These are phyloP conservation scores for Pseudogymnoascus sp. DNA, from an alignment of 2,329 filamentous ascomycete species.

Conservation along the genomic window DNA sequence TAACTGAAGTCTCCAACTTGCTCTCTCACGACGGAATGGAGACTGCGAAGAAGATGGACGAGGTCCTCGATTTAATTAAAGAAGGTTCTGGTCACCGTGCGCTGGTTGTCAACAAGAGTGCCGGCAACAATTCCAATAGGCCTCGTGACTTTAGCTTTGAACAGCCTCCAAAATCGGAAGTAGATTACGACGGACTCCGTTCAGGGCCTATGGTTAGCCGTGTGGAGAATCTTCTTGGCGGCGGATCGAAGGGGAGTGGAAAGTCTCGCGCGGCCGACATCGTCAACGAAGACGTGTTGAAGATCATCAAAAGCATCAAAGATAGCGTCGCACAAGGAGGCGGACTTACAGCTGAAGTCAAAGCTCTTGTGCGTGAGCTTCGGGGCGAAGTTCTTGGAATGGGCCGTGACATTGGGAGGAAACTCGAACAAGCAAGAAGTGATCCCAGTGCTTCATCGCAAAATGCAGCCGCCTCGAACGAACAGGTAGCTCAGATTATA, in stretches of 20 bases:
- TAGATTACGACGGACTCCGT: constrained; percentile 32
- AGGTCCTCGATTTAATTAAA: constrained; percentile 59
- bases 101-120: constrained; percentile 39
- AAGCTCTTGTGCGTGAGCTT: constrained; percentile 80
- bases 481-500: constrained; percentile 70
- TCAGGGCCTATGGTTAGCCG: constrained; percentile 27
- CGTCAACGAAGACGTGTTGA: constrained; percentile 71
- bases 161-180: constrained; percentile 24
- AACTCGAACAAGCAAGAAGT: constrained; percentile 63
- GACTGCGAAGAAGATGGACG: constrained; percentile 56
- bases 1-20: constrained; percentile 68
- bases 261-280: constrained; percentile 45
- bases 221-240: constrained; percentile 25
- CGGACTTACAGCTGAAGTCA: constrained; percentile 84
- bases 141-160: constrained; percentile 29
- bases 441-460: constrained; percentile 33
- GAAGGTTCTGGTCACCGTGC: constrained; percentile 46
- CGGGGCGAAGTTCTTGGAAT: constrained; percentile 90
- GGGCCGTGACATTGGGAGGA: constrained; percentile 82
- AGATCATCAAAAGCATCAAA: constrained; percentile 78
- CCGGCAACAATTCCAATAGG: constrained; percentile 24
- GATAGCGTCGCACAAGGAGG: constrained; percentile 84
- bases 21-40: constrained; percentile 50
- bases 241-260: constrained; percentile 13
- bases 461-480: constrained; percentile 48